Evolutionary conservation across 2,329 filamentous ascomycete genomes (phyloP).

Genomic region (Fusarium devonianum): DNA sequence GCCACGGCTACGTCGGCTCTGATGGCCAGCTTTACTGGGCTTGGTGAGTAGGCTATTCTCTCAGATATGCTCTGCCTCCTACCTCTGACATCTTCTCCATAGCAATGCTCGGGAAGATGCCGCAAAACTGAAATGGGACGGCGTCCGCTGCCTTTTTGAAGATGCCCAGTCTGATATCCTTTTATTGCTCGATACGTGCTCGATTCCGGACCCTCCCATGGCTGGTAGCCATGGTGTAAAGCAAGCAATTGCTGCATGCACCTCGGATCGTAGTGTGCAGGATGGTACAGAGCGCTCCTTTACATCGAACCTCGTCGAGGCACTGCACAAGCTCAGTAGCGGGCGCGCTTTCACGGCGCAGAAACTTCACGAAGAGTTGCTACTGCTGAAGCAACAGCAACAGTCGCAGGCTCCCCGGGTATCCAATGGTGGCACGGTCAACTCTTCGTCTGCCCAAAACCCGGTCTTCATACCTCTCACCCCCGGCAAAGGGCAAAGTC

Average conservation of each 20-base stretch:
- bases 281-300: constrained; percentile 62
- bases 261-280: constrained; percentile 56
- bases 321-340: constrained; percentile 60
- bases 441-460: constrained; percentile 46
- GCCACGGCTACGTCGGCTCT: constrained; percentile 64
- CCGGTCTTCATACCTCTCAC: constrained; percentile 65
- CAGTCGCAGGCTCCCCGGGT: constrained; percentile 51
- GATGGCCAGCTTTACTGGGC: constrained; percentile 72
- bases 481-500: constrained; percentile 58
- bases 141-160: constrained; percentile 68
- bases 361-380: constrained; percentile 63
- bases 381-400: constrained; percentile 55
- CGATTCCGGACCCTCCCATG: constrained; percentile 58
- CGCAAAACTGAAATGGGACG: constrained; percentile 69
- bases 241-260: constrained; percentile 68
- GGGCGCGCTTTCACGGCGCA: constrained; percentile 64
- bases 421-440: constrained; percentile 55
- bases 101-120: constrained; percentile 66
- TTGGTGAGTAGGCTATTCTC: constrained; percentile 58
- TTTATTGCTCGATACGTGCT: constrained; percentile 68
- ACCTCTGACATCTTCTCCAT: constrained; percentile 47
- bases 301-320: constrained; percentile 63
- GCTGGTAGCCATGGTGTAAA: constrained; percentile 64
- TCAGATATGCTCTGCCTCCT: constrained; percentile 21
- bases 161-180: constrained; percentile 70